Percentiles rank a stretch among this genome's conserved stretches.
These are phyloP conservation scores for Panicum miliaceum DNA, from an alignment of 176 grass and related monocot species.

Conservation along the genomic window DNA sequence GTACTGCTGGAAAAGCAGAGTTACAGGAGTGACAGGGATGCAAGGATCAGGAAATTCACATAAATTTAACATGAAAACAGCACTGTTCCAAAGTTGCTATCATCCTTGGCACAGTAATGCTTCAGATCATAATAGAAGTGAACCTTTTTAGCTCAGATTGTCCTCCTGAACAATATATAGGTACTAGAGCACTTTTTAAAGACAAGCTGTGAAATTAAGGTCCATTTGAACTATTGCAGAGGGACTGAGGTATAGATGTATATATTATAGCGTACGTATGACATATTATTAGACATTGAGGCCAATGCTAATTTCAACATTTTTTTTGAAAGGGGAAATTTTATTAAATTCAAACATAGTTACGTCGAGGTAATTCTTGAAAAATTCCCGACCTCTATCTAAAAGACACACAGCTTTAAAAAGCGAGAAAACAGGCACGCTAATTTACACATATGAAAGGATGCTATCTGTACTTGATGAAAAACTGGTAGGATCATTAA, in stretches of 20 bases:
- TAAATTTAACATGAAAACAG: neutral
- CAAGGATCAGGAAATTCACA: neutral
- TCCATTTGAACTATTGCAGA: neutral
- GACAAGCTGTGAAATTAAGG: neutral
- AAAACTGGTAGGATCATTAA: neutral
- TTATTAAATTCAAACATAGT: too few relatives aligned
- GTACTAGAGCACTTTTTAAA: neutral
- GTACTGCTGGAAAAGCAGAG: neutral
- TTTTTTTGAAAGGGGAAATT: too few relatives aligned
- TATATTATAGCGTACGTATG: neutral
- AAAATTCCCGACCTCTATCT: too few relatives aligned
- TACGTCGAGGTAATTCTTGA: too few relatives aligned
- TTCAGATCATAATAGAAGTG: neutral
- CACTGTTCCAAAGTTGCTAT: neutral
- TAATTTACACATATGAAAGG: neutral
- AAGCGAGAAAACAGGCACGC: too few relatives aligned
- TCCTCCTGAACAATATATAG: neutral
- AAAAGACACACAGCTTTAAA: too few relatives aligned
- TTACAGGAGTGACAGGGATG: neutral
- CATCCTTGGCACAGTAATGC: neutral
- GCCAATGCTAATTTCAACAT: neutral
- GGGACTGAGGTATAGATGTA: neutral
- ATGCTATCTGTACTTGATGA: neutral
- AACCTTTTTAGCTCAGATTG: neutral
- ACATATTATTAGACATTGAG: neutral